Evolutionary conservation across 1,139 yeast genomes (phyloP), one percentile per base, ranked within the genome.

Genomic region (Geotrichum carabidarum): DNA sequence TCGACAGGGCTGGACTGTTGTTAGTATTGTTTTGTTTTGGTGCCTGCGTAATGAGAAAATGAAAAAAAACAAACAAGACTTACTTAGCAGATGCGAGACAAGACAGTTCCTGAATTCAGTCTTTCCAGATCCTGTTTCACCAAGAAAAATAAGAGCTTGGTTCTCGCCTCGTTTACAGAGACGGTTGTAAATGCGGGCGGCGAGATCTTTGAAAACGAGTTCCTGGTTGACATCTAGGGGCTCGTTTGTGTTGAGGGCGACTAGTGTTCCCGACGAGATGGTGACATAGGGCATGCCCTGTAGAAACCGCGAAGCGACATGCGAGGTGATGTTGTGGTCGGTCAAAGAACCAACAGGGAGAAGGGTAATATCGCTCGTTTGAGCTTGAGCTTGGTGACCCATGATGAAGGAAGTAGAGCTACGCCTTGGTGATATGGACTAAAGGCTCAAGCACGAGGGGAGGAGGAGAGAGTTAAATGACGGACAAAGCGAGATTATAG

Each of bases 111-210:
- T 63, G 53, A 71, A 72, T 56, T 70, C 74, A 27, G 74, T 61
- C 58, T 73, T 73, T 12, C 77, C 77, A 17, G 72, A 61, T 41
- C 77, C 77, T 17, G 68, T 61, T 58, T 73, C 77, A 18, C 77
- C 77, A 46, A 73, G 63, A 47, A 72, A 72, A 22, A 72, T 62
- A 18, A 71, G 67, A 5, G 67, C 67, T 63, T 73, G 77, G 55
- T 70, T 66, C 55, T 73, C 77, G n/a, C 70, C 68, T 4, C 74
- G 71, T 36, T 67, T 63, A 46, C 68, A 62, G 58, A 73, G 65
- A 7, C 77, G 67, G 58, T 72, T 71, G 59, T 67, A 66, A 4
- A 71, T 65, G 4, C 75, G 62, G 12, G 74, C 72, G 11, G 76
- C 75, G 43, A 73, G 58, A 48, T 72, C 74, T 37, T 66, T 60